Evolutionary conservation across 805 yeast genomes (phyloP).

Genomic region (Grigorovia jiainica): DNA sequence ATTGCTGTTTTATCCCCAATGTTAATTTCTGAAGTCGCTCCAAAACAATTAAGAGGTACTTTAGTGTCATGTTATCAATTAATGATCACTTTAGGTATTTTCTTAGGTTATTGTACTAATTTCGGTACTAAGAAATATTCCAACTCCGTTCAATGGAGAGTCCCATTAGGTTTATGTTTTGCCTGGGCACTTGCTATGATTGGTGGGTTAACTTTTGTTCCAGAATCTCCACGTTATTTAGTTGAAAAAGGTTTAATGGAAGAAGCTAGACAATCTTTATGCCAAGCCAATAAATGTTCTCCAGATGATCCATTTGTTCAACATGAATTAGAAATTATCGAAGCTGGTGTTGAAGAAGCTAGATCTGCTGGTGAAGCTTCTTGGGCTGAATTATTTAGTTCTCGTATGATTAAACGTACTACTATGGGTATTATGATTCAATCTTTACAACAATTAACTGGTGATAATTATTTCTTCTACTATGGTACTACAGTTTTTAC

Average conservation of each 20-base stretch:
- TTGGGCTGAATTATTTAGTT: slow-evolving; percentile 50
- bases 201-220: slow-evolving; percentile 41
- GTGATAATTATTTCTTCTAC: slow-evolving; percentile 60
- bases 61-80: slow-evolving; percentile 64
- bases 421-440: slow-evolving; percentile 47
- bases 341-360: slow-evolving; percentile 55
- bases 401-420: slow-evolving; percentile 53
- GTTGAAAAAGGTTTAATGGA: slow-evolving; percentile 46
- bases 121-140: slow-evolving; percentile 38
- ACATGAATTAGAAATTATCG: slow-evolving; percentile 46
- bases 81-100: slow-evolving; percentile 65
- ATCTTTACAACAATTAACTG: slow-evolving; percentile 60
- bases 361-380: slow-evolving; percentile 53
- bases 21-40: slow-evolving; percentile 42
- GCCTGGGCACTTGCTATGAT: slow-evolving; percentile 36
- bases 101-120: slow-evolving; percentile 66
- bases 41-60: slow-evolving; percentile 52
- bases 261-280: slow-evolving; percentile 53
- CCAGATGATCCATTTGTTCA: slow-evolving; percentile 46
- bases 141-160: slow-evolving; percentile 60
- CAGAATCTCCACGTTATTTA: slow-evolving; percentile 67
- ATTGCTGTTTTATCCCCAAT: slow-evolving; percentile 69
- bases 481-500: slow-evolving; percentile 56
- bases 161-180: slow-evolving; percentile 53
- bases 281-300: slow-evolving; percentile 47